Conservation (phyloP, 768 basidiomycete genomes). For the Porpolomopsis calyptriformis region DNA sequence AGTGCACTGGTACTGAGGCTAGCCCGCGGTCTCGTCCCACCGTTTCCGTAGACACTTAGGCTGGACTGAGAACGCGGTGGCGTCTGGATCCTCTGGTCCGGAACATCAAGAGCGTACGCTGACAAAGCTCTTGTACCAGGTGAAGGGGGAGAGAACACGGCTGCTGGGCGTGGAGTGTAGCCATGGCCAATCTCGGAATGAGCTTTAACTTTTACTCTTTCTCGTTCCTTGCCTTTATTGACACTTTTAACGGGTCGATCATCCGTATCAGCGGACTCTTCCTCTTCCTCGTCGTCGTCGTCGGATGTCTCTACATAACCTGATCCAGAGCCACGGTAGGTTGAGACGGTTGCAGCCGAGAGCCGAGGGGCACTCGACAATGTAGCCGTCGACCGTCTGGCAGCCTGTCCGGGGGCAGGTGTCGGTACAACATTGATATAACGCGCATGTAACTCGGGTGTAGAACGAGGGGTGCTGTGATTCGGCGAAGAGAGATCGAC, state of each 20-base stretch:
- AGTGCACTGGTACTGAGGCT: slow-evolving; percentile 52
- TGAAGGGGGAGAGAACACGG: neutral
- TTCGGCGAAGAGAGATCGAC: neutral
- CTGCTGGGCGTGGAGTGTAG: neutral
- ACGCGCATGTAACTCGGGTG: neutral
- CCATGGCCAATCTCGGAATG: slow-evolving; percentile 6
- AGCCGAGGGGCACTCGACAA: neutral
- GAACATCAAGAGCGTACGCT: neutral
- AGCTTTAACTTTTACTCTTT: slow-evolving; percentile 11
- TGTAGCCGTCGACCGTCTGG: slow-evolving; percentile 13
- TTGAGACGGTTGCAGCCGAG: neutral
- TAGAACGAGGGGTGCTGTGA: neutral
- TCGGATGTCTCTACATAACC: slow-evolving; percentile 13
- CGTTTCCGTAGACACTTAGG: slow-evolving; percentile 16
- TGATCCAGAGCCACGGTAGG: neutral
- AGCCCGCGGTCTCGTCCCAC: slow-evolving; percentile 29
- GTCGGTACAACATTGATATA: neutral
- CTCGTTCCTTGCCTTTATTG: neutral
- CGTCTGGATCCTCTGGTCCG: neutral
- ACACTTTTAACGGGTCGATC: neutral
- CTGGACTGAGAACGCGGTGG: slow-evolving; percentile 26
- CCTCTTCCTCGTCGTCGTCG: slow-evolving; percentile 23
- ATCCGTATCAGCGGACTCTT: slow-evolving; percentile 2
- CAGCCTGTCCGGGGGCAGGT: slow-evolving; percentile 10
- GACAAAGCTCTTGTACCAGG: neutral